Conservation (phyloP, 1,139 yeast genomes). For the Protomyces inouyei region DNA sequence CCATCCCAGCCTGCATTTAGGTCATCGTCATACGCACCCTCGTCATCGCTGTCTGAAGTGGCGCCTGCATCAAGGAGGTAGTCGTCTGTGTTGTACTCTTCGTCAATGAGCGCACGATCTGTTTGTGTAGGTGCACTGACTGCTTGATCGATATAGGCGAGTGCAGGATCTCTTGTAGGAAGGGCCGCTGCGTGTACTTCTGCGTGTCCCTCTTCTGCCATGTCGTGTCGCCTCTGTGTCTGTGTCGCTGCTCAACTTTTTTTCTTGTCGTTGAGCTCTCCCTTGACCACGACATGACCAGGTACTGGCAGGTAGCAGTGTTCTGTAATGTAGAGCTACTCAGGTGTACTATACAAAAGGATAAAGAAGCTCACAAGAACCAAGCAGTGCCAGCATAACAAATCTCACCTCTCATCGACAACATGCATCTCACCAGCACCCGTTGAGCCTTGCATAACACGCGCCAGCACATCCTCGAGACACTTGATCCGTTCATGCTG, state of each 20-base stretch:
- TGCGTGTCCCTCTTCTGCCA: no score
- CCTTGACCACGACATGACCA: no score
- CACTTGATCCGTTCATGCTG: background rate
- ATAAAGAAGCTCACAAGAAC: no score
- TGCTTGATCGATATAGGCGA: background rate
- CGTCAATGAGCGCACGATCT: background rate
- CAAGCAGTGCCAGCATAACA: no score
- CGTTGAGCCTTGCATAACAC: background rate
- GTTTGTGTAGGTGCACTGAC: background rate
- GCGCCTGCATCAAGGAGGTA: background rate
- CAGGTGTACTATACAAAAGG: no score
- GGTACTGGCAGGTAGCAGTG: no score
- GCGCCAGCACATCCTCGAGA: background rate
- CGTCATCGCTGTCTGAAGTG: conserved; percentile 1
- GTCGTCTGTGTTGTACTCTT: conserved; percentile 11
- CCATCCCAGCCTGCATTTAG: conserved; percentile 26
- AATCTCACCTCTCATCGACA: no score
- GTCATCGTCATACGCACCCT: conserved; percentile 20
- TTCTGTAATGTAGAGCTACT: no score
- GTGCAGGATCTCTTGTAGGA: background rate
- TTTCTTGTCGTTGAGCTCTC: no score
- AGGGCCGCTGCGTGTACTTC: background rate
- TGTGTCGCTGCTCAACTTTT: no score
- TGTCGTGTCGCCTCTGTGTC: no score
- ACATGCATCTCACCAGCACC: no score